Conservation (phyloP, 2,329 filamentous ascomycete species). For the Hypoxylon rubiginosum region DNA sequence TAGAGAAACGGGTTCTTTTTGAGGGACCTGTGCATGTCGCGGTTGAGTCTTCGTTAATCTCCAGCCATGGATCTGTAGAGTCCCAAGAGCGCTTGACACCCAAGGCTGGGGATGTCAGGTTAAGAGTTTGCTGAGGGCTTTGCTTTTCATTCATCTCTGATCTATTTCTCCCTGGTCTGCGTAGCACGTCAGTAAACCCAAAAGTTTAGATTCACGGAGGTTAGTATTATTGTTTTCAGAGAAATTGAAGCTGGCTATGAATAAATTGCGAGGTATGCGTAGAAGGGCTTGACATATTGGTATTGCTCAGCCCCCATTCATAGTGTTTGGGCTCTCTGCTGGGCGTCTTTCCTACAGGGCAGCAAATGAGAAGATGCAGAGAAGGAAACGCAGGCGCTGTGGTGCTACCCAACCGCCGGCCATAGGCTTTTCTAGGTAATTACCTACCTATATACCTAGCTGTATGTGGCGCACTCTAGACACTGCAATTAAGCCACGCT, state of each 20-base stretch:
- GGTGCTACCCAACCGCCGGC: too few relatives aligned
- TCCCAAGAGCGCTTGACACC: conserved; percentile 26
- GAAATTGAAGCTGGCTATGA: neutral
- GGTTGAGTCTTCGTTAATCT: neutral
- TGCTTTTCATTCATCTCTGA: conserved; percentile 12
- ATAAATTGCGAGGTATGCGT: neutral
- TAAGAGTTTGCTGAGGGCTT: too few relatives aligned
- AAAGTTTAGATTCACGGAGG: too few relatives aligned
- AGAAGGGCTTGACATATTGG: neutral
- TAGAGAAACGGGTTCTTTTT: conserved; percentile 7
- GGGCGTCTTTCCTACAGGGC: conserved; percentile 2
- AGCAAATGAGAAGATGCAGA: conserved; percentile 9
- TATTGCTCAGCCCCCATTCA: conserved; percentile 9
- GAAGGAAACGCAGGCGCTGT: neutral
- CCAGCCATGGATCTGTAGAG: neutral
- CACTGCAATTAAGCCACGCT: too few relatives aligned
- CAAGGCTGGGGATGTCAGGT: neutral
- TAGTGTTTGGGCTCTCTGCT: neutral
- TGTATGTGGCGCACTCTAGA: too few relatives aligned
- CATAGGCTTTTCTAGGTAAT: too few relatives aligned
- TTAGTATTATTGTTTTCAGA: neutral
- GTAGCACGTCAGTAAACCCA: too few relatives aligned
- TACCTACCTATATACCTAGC: too few relatives aligned
- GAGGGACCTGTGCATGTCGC: neutral
- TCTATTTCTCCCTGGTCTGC: too few relatives aligned